Evolutionary conservation across 2,329 filamentous ascomycete genomes (phyloP), one percentile per base, ranked within the genome.

Genomic region (Coniochaeta sp.): DNA sequence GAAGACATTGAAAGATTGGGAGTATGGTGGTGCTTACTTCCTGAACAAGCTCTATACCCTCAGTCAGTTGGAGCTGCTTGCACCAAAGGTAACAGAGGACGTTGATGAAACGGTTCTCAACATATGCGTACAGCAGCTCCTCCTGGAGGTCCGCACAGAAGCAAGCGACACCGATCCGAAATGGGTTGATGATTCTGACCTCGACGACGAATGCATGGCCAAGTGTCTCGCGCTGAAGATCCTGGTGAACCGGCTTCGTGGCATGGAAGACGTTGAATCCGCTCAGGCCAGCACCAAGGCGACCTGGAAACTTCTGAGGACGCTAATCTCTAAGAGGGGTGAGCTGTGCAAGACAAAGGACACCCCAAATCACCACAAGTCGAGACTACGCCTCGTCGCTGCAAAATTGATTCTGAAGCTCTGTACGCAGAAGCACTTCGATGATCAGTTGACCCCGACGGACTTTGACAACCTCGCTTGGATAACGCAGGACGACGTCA

Each of bases 221-320:
- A 97, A 98, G 73, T 84, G 87, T 60, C 87, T 91, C 78, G 89
- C 93, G 1, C 77, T 98, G 55, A 93, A 89, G 70, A 89, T 92
- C 17, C 79, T 98, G 28, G 91, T 95, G 61, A 98, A 98, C 72
- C 86, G 90, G 59, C 81, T 96, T 19, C 86, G 93, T 42, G 89
- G 72, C 62, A 82, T 70, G 71, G 74, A 80, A 52, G 80, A 84
- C 55, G 68, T 74, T 17, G 74, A 80, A 4, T 78, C 79, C 62
- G 80, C 81, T 16, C 81, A 87, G 65, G 80, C 82, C 38, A 79
- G 84, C 61, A 86, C 88, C 1, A 81, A 81, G 61, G 84, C 88
- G 7, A 85, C 96, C 0, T 91, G 92, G 74, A 88, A 87, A 70
- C 82, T 96, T 30, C 80, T 99, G 57, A 90, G 89, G 68, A 88